Base-by-base conservation (phyloP, 2,329 filamentous ascomycete species). In the Pleomassaria siparia region DNA sequence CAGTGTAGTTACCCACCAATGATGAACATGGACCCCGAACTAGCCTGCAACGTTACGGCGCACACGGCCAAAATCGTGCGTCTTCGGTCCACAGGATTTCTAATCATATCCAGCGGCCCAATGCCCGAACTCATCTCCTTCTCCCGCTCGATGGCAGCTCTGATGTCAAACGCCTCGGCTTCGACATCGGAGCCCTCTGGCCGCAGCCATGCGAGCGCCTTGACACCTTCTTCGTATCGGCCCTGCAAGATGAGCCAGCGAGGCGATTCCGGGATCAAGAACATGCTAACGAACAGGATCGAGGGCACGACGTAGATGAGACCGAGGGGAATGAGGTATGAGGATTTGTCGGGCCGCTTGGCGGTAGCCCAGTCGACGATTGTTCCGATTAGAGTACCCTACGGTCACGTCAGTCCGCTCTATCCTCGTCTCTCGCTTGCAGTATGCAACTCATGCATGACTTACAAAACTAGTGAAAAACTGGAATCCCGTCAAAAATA, bases 291-390 rank as follows among this genome's bases (percentile, higher is more conserved):
- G 12, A 69, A 60, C 0, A 79, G 76, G 29, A 81, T 47, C 22
- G 61, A 32, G 0, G 66, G 63, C 12, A 67, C 74, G 40, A 80
- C 57, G 74, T 78, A 78, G 30, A 83, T 81, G 54, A 82, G 74
- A 45, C 78, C 69, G 1, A 81, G 65, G 0, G 79, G 78, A 29
- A 81, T 78, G 13, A 74, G 59, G 54, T 75, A 76, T 1, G 68
- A 48, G 1, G 60, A 60, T 24, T 68, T 68, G 47, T 64, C 63
- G 8, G 62, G 62, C 26, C 63, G 55, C 25, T 58, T 63, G 2
- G 54, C 73, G 25, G 59, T 71, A 46, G 76, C 78, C 65, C 80
- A 80, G 60, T 82, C 78, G 42, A 82, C 66, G 22, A 82, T 72
- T 49, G 71, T 77, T 44, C 75, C 79, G 55, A 75, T 59, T 35